Base-by-base conservation (phyloP, 73 alveolate genomes). In the Stentor coeruleus region DNA sequence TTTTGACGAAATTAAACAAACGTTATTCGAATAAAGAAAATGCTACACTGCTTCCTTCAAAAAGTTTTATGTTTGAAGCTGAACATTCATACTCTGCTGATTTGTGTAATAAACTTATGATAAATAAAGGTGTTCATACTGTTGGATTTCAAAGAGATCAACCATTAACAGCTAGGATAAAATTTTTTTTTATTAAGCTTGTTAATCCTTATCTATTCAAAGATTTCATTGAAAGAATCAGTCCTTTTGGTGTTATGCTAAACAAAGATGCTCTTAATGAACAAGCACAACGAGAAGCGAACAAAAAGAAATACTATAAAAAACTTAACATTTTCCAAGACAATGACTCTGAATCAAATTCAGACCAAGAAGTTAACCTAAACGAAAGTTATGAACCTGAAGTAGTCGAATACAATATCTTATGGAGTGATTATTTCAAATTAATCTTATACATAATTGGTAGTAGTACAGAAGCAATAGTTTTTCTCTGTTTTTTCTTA, bases 301-400 rank as follows among this genome's bases (percentile, higher is more conserved):
- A 1, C 39, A 66, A 66, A 66, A 66, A 66, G 79, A 66, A 33
- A 66, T 20, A 26, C 11, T 20, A 66, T 20, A 66, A 20, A 66
- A 66, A 20, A 1, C 33, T 20, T 26, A 33, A 26, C 0, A 20
- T 33, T 31, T 40, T 20, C n/a, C 15, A 57, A 57, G 28, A 31
- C 15, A 57, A 31, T 31, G 28, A 57, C 11, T 20, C 79, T 26
- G 79, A 66, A 26, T 1, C 41, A 31, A 26, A 66, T 49, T 66
- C 79, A 66, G 41, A 20, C 79, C 79, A 66, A 1, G 79, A 66
- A 1, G 41, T 66, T 20, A 66, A 66, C n/a, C 30, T 59, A 59
- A 20, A 20, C 79, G 79, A 66, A 0, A 31, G 37, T 20, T 1
- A 26, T 33, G 37, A 66, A 1, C 0, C 36, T 26, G 41, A 20